Conservation (phyloP, 768 basidiomycete genomes). For the Paxillus rubicundulus region DNA sequence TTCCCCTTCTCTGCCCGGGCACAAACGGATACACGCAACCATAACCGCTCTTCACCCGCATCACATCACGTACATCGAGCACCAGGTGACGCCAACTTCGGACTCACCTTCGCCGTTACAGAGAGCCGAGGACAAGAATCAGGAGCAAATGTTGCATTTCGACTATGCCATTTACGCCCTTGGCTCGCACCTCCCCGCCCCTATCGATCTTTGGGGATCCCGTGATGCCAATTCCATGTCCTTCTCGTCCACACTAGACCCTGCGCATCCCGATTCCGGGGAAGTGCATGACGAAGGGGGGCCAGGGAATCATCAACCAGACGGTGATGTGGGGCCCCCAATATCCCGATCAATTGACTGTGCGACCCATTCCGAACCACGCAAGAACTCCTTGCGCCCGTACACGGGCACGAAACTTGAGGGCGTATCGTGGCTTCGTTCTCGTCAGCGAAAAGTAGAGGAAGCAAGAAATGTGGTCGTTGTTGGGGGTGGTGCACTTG, state of each 20-base stretch:
- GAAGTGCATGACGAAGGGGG: background rate
- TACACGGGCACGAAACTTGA: slow-evolving; percentile 48
- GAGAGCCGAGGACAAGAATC: background rate
- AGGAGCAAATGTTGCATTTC: slow-evolving; percentile 37
- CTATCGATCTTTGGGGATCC: slow-evolving; percentile 53
- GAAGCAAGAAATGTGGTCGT: slow-evolving; percentile 53
- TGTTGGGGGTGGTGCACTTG: slow-evolving; percentile 72
- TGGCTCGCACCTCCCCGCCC: slow-evolving; percentile 53
- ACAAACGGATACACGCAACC: slow-evolving; percentile 44
- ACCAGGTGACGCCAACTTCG: background rate
- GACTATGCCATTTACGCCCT: slow-evolving; percentile 62
- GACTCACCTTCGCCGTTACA: background rate
- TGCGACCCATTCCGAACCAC: background rate
- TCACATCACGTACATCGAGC: slow-evolving; percentile 32
- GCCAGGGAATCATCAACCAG: background rate
- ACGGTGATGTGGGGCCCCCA: background rate
- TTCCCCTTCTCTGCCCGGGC: slow-evolving; percentile 8
- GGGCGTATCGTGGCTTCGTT: slow-evolving; percentile 48
- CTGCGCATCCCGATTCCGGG: background rate
- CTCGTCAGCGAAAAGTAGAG: slow-evolving; percentile 48
- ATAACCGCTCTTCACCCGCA: slow-evolving; percentile 40
- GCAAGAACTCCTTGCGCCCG: background rate
- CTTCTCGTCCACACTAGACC: background rate
- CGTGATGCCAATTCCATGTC: background rate
- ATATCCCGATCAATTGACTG: too few species aligned